These are phyloP conservation scores for Byssochlamys sp. DNA, from an alignment of 2,329 filamentous ascomycete genomes.

Conservation along the genomic window DNA sequence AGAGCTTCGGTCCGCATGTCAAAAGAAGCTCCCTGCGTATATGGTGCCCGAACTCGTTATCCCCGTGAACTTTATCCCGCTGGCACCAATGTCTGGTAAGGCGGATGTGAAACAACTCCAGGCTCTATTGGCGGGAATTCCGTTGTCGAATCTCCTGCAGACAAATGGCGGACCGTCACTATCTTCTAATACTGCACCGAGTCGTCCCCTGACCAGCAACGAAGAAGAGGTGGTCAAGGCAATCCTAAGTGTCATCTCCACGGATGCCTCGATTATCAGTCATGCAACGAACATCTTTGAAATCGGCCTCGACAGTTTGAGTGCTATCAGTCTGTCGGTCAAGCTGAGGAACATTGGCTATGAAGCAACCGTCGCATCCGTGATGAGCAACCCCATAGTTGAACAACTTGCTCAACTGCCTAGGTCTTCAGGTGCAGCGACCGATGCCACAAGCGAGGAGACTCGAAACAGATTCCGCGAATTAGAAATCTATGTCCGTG, in stretches of 20 bases:
- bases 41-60: slow-evolving; percentile 21
- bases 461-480: slow-evolving; percentile 7
- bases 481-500: slow-evolving; percentile 13
- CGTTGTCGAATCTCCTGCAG: slow-evolving; percentile 15
- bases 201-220: slow-evolving; percentile 13
- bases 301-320: slow-evolving; percentile 31
- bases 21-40: slow-evolving; percentile 16
- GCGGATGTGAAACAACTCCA: slow-evolving; percentile 23
- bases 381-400: slow-evolving; percentile 26
- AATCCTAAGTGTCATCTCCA: slow-evolving; percentile 14
- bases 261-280: slow-evolving; percentile 10
- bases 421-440: slow-evolving; percentile 2
- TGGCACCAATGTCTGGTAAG: slow-evolving; percentile 23
- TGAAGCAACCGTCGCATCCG: slow-evolving; percentile 21
- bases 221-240: slow-evolving; percentile 17
- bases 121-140: slow-evolving; percentile 17
- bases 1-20: slow-evolving; percentile 17
- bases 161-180: slow-evolving; percentile 6
- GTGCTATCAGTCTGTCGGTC: slow-evolving; percentile 27
- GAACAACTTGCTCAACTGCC: slow-evolving; percentile 24
- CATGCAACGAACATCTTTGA: slow-evolving; percentile 26
- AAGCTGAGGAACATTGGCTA: slow-evolving; percentile 25
- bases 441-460: background rate
- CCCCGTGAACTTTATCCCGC: slow-evolving; percentile 16
- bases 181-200: background rate